phyloP scores from a whole-genome alignment of 1,284 basidiomycete species.

The Heterobasidion irregulare region DNA sequence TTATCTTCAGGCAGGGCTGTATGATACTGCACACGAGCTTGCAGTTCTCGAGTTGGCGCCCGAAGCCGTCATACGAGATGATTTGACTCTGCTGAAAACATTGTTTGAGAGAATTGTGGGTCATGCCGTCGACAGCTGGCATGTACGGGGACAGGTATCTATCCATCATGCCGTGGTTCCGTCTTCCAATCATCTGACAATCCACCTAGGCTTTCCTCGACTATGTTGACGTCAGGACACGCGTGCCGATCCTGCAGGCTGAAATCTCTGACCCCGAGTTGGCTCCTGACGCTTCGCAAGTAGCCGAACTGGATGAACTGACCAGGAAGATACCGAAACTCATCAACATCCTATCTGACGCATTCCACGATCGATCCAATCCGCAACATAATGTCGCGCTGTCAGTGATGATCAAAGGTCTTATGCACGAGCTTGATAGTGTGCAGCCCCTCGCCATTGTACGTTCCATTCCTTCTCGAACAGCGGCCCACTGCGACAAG shows the following conservation, averaged over 20 bases:
- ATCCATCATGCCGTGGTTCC: neutral
- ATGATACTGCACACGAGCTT: constrained; percentile 73
- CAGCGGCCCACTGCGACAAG: constrained; percentile 4
- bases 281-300: constrained; percentile 36
- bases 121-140: constrained; percentile 65
- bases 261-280: constrained; percentile 33
- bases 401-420: constrained; percentile 60
- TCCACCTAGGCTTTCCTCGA: constrained; percentile 55
- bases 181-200: neutral
- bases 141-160: constrained; percentile 68
- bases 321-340: constrained; percentile 56
- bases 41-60: constrained; percentile 82
- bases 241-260: constrained; percentile 48
- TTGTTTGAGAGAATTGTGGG: constrained; percentile 67
- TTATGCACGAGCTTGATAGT: constrained; percentile 54
- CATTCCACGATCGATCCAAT: constrained; percentile 49
- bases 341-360: constrained; percentile 63
- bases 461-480: constrained; percentile 18
- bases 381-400: constrained; percentile 60
- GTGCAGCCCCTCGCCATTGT: constrained; percentile 55
- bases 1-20: constrained; percentile 65
- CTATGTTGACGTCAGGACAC: constrained; percentile 56
- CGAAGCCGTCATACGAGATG: constrained; percentile 80
- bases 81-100: constrained; percentile 65
- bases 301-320: constrained; percentile 52